Evolutionary conservation across 2,329 filamentous ascomycete genomes (phyloP), one percentile per base, ranked within the genome.

Genomic region (Monilinia polystroma): DNA sequence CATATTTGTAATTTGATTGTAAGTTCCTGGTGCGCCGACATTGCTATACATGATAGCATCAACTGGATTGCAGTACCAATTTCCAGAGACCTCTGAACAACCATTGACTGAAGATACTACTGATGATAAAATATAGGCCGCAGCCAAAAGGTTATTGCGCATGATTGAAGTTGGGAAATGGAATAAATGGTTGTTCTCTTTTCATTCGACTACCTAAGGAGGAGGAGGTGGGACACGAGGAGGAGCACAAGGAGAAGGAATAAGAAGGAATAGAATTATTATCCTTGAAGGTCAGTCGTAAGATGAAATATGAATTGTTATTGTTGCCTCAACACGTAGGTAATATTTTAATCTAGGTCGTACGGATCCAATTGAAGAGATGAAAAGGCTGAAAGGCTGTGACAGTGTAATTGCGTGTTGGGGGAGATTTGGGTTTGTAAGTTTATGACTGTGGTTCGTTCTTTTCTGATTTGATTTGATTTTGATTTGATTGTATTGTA

Each of bases 41-140:
- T 85, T 85, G 67, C 78, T 78, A 77, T 92, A 93, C n/a, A 85
- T 83, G 77, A 93, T 88, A 59, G 87, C 84, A 67, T 83, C 78
- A 67, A 92, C 87, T 51, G 82, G 74, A 66, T 86, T 81, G 77
- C 88, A 90, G 79, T 88, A 91, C 79, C 79, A 88, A 77, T 91
- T 91, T 66, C 75, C 20, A 71, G 66, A 51, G 56, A 59, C 66
- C 77, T 80, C 29, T 76, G 73, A 64, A 79, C 74, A 32, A 65
- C 70, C 58, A 56, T 58, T 57, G 26, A 38, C 23, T 23, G 51
- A 29, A 8, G 12, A 29, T 52, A 35, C 47, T 41, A 18, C 29
- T 16, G 60, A 51, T 16, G 52, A 56, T 10, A 64, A 11, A 43
- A 47, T 23, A 38, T 64, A n/a, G 51, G 52, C 38, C 35, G 52